Percentiles rank a stretch among this genome's conserved stretches.
These are phyloP conservation scores for Pseudonitzschia delicatissima DNA, from an alignment of 108 stramenopile species.

Conservation along the genomic window DNA sequence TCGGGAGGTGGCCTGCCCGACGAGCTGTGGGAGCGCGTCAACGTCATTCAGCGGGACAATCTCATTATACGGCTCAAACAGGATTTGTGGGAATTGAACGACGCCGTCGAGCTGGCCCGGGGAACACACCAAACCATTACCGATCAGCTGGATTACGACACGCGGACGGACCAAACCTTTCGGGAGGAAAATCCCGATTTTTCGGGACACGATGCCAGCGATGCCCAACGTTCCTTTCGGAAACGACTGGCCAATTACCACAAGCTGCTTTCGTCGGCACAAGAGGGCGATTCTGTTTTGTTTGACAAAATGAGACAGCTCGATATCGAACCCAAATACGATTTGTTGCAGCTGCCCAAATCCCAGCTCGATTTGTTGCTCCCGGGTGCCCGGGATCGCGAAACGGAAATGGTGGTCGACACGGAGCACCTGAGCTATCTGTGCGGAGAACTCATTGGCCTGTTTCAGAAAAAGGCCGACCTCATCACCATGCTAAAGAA, in stretches of 20 bases:
- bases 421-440: slow-evolving; percentile 22
- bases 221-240: slow-evolving; percentile 39
- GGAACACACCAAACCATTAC: slow-evolving; percentile 20
- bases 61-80: slow-evolving; percentile 31
- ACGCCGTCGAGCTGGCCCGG: slow-evolving; percentile 42
- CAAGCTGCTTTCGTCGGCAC: slow-evolving; percentile 29
- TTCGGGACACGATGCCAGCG: slow-evolving; percentile 27
- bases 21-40: slow-evolving; percentile 45
- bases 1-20: slow-evolving; percentile 43
- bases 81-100: slow-evolving; percentile 53
- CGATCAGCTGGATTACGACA: slow-evolving; percentile 40
- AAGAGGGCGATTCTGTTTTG: slow-evolving; percentile 41
- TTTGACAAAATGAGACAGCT: slow-evolving; percentile 26
- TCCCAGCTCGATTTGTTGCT: slow-evolving; percentile 43
- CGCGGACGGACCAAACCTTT: slow-evolving; percentile 42
- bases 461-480: slow-evolving; percentile 34
- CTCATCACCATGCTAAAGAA: slow-evolving; percentile 23
- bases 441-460: slow-evolving; percentile 32
- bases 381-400: slow-evolving; percentile 9
- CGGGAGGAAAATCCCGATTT: slow-evolving; percentile 32
- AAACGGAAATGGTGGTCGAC: slow-evolving; percentile 16
- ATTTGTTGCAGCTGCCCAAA: slow-evolving; percentile 37
- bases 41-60: slow-evolving; percentile 34
- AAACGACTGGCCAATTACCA: slow-evolving; percentile 31
- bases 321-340: slow-evolving; percentile 44